phyloP scores from a whole-genome alignment of 148 eudicot species.

The Amaranthus palmeri region DNA sequence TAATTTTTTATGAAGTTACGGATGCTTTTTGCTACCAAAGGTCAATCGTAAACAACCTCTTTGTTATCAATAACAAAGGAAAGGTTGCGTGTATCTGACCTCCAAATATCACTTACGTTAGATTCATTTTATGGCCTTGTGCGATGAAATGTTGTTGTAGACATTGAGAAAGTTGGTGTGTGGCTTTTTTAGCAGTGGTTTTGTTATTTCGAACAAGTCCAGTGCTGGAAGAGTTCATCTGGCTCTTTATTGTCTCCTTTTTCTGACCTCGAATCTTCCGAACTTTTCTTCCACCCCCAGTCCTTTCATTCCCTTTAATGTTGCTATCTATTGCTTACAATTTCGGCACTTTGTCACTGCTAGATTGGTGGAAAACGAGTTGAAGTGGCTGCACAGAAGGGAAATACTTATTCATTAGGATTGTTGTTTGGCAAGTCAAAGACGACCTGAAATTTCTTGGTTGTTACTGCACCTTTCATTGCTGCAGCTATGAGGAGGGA shows the following conservation, averaged over 20 bases:
- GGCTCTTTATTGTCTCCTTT: neutral
- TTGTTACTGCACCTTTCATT: neutral
- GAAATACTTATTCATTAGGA: constrained; percentile 56
- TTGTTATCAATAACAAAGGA: too few species aligned
- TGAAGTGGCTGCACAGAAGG: constrained; percentile 63
- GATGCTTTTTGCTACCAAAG: too few species aligned
- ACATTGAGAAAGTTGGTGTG: too few species aligned
- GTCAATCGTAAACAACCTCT: too few species aligned
- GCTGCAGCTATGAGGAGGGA: neutral
- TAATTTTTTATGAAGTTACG: too few species aligned
- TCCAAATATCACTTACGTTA: too few species aligned
- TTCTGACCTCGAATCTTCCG: neutral
- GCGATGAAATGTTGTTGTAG: too few species aligned
- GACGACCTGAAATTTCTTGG: constrained; percentile 21
- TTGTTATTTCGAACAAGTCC: too few species aligned
- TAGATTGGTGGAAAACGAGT: constrained; percentile 81
- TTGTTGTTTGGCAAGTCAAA: constrained; percentile 57
- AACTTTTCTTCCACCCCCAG: too few species aligned
- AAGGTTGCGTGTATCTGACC: too few species aligned
- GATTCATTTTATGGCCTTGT: too few species aligned
- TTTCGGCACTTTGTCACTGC: constrained; percentile 11
- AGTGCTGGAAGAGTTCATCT: neutral
- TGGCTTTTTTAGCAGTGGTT: too few species aligned
- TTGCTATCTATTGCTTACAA: constrained; percentile 3
- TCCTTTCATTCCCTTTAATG: neutral